phyloP scores from a whole-genome alignment of 805 yeast species.

The Starmerella sp. region DNA sequence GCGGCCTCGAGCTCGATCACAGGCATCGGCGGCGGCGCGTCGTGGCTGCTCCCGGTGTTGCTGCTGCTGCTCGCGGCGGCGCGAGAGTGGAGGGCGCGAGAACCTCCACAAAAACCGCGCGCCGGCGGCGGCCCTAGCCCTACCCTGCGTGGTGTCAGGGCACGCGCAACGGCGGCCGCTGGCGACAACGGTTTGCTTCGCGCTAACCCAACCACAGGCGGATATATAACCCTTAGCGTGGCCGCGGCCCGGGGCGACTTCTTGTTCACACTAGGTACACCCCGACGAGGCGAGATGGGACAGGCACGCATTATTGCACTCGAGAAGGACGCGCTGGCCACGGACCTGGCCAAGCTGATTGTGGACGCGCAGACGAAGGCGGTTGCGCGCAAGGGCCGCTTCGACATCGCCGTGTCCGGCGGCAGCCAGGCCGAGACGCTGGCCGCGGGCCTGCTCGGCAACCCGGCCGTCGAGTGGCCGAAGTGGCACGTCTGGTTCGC shows the following conservation, averaged over 20 bases:
- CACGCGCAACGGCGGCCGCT: background rate
- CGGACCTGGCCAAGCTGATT: conserved; percentile 52
- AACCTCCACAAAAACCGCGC: background rate
- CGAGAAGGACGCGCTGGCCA: conserved; percentile 50
- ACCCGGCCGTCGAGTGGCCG: conserved; percentile 31
- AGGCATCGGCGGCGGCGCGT: background rate
- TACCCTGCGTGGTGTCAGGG: background rate
- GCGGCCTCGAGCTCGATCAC: background rate
- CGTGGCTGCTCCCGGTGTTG: background rate
- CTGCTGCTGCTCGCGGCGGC: background rate
- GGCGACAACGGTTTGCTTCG: background rate
- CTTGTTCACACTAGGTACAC: background rate
- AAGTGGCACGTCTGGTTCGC: conserved; percentile 60
- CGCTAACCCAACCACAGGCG: background rate
- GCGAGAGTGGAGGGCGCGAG: too few species aligned
- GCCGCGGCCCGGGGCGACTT: background rate
- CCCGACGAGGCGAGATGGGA: conserved; percentile 2
- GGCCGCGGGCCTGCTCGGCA: conserved; percentile 51
- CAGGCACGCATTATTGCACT: conserved; percentile 22
- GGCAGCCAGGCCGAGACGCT: conserved; percentile 77
- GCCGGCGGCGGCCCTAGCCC: background rate
- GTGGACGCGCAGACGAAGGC: conserved; percentile 52
- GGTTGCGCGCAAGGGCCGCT: conserved; percentile 36
- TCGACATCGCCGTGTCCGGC: conserved; percentile 78
- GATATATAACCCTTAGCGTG: background rate